Conservation (phyloP, 2,329 filamentous ascomycete genomes). For the Colletotrichum sp. region DNA sequence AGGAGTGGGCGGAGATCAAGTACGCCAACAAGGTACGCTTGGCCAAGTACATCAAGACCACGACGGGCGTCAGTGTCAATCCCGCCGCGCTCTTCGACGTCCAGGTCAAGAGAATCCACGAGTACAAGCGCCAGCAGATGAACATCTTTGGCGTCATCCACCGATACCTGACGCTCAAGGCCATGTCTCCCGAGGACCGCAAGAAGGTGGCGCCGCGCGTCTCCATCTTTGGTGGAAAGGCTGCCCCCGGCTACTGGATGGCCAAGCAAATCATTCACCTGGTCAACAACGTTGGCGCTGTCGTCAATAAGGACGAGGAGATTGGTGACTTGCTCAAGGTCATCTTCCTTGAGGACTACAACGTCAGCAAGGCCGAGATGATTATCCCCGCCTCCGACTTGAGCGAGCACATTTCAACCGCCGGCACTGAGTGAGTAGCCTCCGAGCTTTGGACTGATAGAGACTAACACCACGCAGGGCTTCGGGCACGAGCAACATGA, state of each 20-base stretch:
- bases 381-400: constrained; percentile 94
- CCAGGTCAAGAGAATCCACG: constrained; percentile 98
- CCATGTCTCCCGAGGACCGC: constrained; percentile 79
- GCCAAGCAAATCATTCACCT: constrained; percentile 98
- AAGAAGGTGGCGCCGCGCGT: constrained; percentile 89
- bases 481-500: constrained; percentile 97
- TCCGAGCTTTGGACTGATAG: background rate
- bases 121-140: constrained; percentile 98
- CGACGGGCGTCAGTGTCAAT: constrained; percentile 82
- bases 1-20: constrained; percentile 97
- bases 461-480: constrained; percentile 45
- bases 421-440: constrained; percentile 80
- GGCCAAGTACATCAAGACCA: constrained; percentile 87
- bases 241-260: constrained; percentile 99
- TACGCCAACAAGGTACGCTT: constrained; percentile 93
- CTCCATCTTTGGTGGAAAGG: constrained; percentile 97
- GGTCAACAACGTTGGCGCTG: constrained; percentile 86
- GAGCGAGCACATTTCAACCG: constrained; percentile 98
- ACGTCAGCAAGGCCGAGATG: constrained; percentile 98
- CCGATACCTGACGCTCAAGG: constrained; percentile 88
- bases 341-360: constrained; percentile 97
- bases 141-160: constrained; percentile 99
- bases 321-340: constrained; percentile 96
- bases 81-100: constrained; percentile 91
- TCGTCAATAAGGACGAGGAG: constrained; percentile 92